Evolutionary conservation across 306 rosid species (phyloP).

Genomic region (Sesbania bispinosa): DNA sequence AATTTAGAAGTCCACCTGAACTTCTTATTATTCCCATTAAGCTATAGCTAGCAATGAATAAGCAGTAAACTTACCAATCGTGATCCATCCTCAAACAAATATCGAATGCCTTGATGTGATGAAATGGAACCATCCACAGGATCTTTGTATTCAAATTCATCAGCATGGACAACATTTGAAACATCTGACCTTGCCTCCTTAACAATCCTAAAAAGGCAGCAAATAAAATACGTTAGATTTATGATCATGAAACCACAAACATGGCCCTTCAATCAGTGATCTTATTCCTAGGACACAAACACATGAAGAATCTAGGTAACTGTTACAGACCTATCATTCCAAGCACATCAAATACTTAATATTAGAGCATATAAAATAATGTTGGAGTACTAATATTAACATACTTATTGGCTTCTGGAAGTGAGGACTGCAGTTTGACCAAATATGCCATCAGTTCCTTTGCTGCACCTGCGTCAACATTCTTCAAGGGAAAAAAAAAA

Average conservation of each 20-base stretch:
- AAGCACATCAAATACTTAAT: not conserved
- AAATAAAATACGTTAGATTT: slow-evolving; percentile 12
- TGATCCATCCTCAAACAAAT: slow-evolving; percentile 95
- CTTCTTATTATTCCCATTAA: not conserved
- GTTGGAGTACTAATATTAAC: slow-evolving; percentile 23
- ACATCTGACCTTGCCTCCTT: slow-evolving; percentile 72
- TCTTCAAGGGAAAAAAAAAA: slow-evolving; percentile 45
- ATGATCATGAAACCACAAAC: not conserved
- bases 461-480: slow-evolving; percentile 94
- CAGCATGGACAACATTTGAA: slow-evolving; percentile 63
- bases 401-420: slow-evolving; percentile 81
- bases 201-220: slow-evolving; percentile 50
- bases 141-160: slow-evolving; percentile 96
- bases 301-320: not conserved
- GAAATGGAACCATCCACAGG: slow-evolving; percentile 91
- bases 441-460: slow-evolving; percentile 85
- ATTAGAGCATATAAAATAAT: not conserved
- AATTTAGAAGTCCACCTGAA: slow-evolving; percentile 1
- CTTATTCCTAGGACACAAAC: not conserved
- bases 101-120: slow-evolving; percentile 95
- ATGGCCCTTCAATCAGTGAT: not conserved
- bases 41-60: not conserved
- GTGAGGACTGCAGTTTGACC: slow-evolving; percentile 89
- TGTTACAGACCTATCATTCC: not conserved
- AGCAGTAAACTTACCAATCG: slow-evolving; percentile 72